phyloP scores from a whole-genome alignment of 257 asterid genomes.

The Henckelia pumila region DNA sequence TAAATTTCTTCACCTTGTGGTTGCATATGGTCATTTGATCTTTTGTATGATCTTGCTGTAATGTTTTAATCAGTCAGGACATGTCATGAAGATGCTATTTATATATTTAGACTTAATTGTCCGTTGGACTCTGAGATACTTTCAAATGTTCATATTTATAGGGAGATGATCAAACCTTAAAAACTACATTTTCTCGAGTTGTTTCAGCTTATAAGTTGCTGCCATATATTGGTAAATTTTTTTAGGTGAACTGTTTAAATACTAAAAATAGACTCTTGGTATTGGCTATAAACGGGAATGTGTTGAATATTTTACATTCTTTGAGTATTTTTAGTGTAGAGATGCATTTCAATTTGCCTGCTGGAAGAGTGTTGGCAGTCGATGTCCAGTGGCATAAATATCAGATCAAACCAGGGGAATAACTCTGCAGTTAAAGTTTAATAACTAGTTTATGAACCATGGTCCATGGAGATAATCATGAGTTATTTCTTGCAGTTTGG shows the following conservation, averaged over 20 bases:
- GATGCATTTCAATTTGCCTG: no score
- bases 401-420: slow-evolving; percentile 3
- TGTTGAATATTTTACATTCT: no score
- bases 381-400: no score
- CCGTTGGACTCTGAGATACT: background rate
- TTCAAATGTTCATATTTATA: background rate
- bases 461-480: slow-evolving; percentile 22
- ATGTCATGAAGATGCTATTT: background rate
- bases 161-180: background rate
- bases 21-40: background rate
- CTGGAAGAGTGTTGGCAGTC: no score
- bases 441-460: slow-evolving; percentile 5
- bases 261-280: no score
- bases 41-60: background rate
- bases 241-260: no score
- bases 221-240: no score
- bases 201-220: no score
- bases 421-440: slow-evolving; percentile 2
- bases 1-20: slow-evolving; percentile 26
- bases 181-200: no score
- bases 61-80: background rate
- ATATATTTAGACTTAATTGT: background rate
- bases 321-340: no score
- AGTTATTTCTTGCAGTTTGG: slow-evolving; percentile 68
- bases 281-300: no score